Evolutionary conservation across 2,329 filamentous ascomycete species (phyloP).

Genomic region (Claviceps humidiphila): DNA sequence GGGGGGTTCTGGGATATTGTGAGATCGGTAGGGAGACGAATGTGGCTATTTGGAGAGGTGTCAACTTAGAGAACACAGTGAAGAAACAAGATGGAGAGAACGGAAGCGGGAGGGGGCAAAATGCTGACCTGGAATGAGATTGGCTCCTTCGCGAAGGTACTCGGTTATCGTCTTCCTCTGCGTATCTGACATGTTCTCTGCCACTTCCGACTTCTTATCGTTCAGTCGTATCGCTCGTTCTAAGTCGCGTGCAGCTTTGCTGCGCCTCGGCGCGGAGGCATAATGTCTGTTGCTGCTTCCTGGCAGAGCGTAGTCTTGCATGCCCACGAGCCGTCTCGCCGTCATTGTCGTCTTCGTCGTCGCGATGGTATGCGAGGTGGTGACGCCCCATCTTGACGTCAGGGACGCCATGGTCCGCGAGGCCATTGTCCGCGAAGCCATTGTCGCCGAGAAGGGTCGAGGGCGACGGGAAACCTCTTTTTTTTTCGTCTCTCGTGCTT

Average conservation of each 20-base stretch:
- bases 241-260: slow-evolving; percentile 17
- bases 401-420: slow-evolving; percentile 6
- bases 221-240: slow-evolving; percentile 12
- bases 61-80: neutral
- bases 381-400: slow-evolving; percentile 9
- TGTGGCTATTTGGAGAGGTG: slow-evolving; percentile 24
- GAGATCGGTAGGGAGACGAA: slow-evolving; percentile 31
- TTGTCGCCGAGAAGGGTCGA: too few relatives aligned
- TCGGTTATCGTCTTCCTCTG: slow-evolving; percentile 19
- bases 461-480: neutral
- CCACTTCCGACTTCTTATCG: slow-evolving; percentile 13
- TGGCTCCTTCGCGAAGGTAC: slow-evolving; percentile 20
- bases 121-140: slow-evolving; percentile 20
- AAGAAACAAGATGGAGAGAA: neutral
- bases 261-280: slow-evolving; percentile 13
- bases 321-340: slow-evolving; percentile 8
- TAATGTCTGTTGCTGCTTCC: slow-evolving; percentile 9
- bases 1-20: slow-evolving; percentile 18
- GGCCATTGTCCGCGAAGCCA: too few relatives aligned
- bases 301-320: neutral
- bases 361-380: neutral
- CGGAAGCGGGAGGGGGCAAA: neutral
- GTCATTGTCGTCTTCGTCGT: slow-evolving; percentile 4
- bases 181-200: slow-evolving; percentile 18
- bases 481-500: neutral